These are phyloP conservation scores for Peronospora farinosa DNA, from an alignment of 352 stramenopile species.

Conservation along the genomic window DNA sequence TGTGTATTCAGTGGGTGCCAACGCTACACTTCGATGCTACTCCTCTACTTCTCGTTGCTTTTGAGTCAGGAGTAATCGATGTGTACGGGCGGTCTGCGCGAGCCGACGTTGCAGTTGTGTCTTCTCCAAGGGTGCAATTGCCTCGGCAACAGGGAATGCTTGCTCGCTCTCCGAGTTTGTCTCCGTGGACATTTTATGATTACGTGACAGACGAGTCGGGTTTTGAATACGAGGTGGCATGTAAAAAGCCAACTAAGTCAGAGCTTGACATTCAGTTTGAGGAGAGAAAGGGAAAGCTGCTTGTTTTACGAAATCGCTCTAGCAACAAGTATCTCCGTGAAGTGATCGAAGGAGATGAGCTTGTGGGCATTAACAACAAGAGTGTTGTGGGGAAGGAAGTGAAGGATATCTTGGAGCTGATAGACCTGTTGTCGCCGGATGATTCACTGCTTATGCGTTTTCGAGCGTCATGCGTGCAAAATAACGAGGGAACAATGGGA, in stretches of 20 bases:
- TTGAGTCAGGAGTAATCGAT: constrained; percentile 47
- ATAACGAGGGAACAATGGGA: constrained; percentile 9
- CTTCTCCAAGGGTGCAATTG: constrained; percentile 33
- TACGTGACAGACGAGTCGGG: constrained; percentile 58
- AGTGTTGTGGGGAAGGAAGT: constrained; percentile 36
- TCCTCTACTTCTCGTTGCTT: constrained; percentile 63
- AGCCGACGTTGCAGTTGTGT: constrained; percentile 49
- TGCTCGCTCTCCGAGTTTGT: constrained; percentile 41
- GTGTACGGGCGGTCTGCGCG: constrained; percentile 55
- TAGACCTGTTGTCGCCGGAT: constrained; percentile 28
- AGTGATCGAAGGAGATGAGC: constrained; percentile 44
- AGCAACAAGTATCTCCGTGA: constrained; percentile 23
- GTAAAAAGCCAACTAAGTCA: constrained; percentile 30
- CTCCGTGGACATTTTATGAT: constrained; percentile 71
- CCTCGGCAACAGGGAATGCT: constrained; percentile 15
- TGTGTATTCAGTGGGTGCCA: constrained; percentile 78
- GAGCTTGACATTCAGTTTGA: constrained; percentile 48
- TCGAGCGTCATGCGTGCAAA: constrained; percentile 29
- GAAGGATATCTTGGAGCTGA: constrained; percentile 29
- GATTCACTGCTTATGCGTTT: constrained; percentile 43
- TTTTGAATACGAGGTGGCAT: constrained; percentile 60
- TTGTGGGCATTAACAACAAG: constrained; percentile 58
- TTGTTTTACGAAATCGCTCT: constrained; percentile 28
- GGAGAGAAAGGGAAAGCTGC: constrained; percentile 31
- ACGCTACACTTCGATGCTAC: constrained; percentile 78